phyloP scores from a whole-genome alignment of 225 moss, liverwort and hornwort species.

The Pseudoscleropodium purum region DNA sequence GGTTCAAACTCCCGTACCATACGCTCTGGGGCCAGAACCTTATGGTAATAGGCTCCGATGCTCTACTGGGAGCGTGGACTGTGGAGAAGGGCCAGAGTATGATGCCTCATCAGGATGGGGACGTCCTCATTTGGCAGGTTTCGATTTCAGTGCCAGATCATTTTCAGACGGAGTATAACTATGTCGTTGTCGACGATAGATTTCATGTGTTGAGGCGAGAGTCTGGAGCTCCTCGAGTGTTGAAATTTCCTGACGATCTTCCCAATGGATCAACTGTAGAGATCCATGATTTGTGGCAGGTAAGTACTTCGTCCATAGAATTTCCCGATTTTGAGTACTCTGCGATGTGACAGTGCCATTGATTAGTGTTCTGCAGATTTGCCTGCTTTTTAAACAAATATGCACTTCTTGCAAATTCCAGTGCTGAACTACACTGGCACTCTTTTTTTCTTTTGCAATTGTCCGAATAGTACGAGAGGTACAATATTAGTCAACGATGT shows the following conservation, averaged over 20 bases:
- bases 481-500: not conserved
- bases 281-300: slow-evolving; percentile 84
- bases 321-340: not conserved
- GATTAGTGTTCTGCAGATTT: not conserved
- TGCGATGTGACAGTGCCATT: not conserved
- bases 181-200: slow-evolving; percentile 59
- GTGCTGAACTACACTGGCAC: not conserved
- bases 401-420: not conserved
- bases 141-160: slow-evolving; percentile 65
- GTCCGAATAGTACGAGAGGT: not conserved
- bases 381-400: not conserved
- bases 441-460: not conserved
- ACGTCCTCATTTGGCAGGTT: slow-evolving; percentile 57
- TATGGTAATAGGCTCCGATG: slow-evolving; percentile 55
- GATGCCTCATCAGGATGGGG: slow-evolving; percentile 58
- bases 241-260: slow-evolving; percentile 53
- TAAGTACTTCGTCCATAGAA: not conserved
- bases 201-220: slow-evolving; percentile 61
- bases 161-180: slow-evolving; percentile 70
- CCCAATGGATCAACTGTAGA: slow-evolving; percentile 58
- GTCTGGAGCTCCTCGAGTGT: slow-evolving; percentile 50
- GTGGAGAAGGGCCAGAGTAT: slow-evolving; percentile 45
- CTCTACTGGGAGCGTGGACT: slow-evolving; percentile 53
- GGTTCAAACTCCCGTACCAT: slow-evolving; percentile 62
- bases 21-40: slow-evolving; percentile 87